phyloP scores from a whole-genome alignment of 768 basidiomycete genomes.

The Amanita fuliginea region DNA sequence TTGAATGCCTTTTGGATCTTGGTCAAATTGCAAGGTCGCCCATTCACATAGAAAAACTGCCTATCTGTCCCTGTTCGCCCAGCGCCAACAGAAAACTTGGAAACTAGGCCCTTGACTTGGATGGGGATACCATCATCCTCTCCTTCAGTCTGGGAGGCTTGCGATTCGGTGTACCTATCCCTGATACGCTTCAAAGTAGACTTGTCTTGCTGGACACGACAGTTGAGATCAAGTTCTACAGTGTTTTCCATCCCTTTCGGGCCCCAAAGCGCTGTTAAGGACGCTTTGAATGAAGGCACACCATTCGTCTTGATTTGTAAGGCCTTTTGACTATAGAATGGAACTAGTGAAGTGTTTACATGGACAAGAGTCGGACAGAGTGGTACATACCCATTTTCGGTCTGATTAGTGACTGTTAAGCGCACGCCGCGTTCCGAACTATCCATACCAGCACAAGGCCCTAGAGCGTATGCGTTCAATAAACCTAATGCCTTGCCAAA shows the following conservation, averaged over 20 bases:
- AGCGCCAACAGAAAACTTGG: constrained; percentile 64
- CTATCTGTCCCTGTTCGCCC: constrained; percentile 75
- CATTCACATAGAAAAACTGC: constrained; percentile 91
- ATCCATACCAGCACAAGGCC: constrained; percentile 51
- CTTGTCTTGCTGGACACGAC: constrained; percentile 62
- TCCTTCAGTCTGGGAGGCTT: neutral
- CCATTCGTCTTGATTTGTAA: constrained; percentile 70
- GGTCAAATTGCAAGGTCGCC: constrained; percentile 70
- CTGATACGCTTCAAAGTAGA: constrained; percentile 27
- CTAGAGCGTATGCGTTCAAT: constrained; percentile 81
- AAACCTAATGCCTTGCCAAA: constrained; percentile 77
- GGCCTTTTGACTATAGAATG: constrained; percentile 40
- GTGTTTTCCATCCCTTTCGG: constrained; percentile 67
- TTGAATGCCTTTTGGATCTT: constrained; percentile 88
- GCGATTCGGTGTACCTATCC: constrained; percentile 10
- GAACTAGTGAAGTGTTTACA: neutral
- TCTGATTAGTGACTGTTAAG: constrained; percentile 60
- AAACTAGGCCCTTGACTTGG: constrained; percentile 67
- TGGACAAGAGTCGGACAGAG: neutral
- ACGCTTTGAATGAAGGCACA: constrained; percentile 43
- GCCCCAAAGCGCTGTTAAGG: constrained; percentile 76
- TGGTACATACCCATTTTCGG: constrained; percentile 53
- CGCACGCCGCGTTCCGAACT: constrained; percentile 53
- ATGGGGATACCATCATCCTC: constrained; percentile 28
- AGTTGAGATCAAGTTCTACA: constrained; percentile 57